Evolutionary conservation across 2,329 filamentous ascomycete genomes (phyloP), one percentile per base, ranked within the genome.

Genomic region (Pezicula radicicola): DNA sequence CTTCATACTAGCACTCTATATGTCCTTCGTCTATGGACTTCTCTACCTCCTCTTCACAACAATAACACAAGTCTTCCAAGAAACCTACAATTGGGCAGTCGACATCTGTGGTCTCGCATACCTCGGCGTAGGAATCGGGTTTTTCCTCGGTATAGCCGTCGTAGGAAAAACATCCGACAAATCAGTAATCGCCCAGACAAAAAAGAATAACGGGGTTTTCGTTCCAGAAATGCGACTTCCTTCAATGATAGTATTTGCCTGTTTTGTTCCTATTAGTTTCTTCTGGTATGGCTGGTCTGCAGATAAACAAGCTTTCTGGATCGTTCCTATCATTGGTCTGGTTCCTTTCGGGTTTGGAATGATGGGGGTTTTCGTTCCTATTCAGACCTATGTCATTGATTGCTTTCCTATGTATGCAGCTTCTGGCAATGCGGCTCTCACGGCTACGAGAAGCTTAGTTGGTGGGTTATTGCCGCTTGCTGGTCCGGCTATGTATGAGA

Each of bases 31-130:
- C 1, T 81, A 81, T 53, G 74, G 77, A 25, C 67, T 79, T 0
- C 64, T 80, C 0, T 81, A 80, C 60, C 76, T 75, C 0, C 75
- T 80, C 39, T 68, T 81, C 3, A 70, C 75, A 2, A 77, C 78
- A 1, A 79, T 75, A 61, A 68, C 72, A 0, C 74, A 70, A 45
- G 74, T 81, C 45, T 81, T 78, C 49, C 65, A 69, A 16, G 45
- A 66, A 3, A 70, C 66, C 0, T 76, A 77, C 40, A 66, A 63
- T 10, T 70, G 76, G 40, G 57, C 55, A 0, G 64, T 68, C 3
- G 72, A 74, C 0, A 59, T 75, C 1, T 67, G 69, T 19, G 72
- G 72, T 48, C 65, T 74, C 28, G 65, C 69, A 39, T 78, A 74
- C 61, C 56, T 72, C 10, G 66, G 71, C 41, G 69, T 78, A 54